A percentile compares a stretch with the other conserved stretches of the same genome.
Evolutionary conservation across 805 yeast genomes (phyloP).

Genomic region (Barnettozyma wickerhamii): DNA sequence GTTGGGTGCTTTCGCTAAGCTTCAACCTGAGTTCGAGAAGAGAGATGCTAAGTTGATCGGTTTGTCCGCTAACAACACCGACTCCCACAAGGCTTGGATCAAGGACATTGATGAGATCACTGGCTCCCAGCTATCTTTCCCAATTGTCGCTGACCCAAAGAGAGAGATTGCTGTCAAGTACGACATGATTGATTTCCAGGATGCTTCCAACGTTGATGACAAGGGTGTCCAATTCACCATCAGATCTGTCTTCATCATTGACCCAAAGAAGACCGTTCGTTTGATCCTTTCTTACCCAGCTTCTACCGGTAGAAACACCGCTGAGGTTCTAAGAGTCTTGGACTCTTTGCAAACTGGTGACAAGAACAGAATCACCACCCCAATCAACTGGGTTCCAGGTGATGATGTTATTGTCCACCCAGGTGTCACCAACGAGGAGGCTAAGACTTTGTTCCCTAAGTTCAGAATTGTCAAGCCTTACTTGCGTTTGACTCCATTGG

Average conservation of each 20-base stretch:
- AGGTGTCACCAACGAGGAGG: conserved; percentile 54
- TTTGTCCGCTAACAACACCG: conserved; percentile 58
- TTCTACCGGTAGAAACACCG: conserved; percentile 71
- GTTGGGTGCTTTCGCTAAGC: conserved; percentile 68
- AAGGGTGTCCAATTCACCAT: conserved; percentile 64
- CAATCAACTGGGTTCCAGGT: conserved; percentile 70
- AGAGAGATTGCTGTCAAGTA: conserved; percentile 56
- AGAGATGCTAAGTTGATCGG: conserved; percentile 67
- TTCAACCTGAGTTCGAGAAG: conserved; percentile 64
- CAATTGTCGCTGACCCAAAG: conserved; percentile 63
- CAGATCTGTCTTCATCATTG: conserved; percentile 69
- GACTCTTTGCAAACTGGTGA: conserved; percentile 69
- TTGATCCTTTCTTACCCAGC: conserved; percentile 67
- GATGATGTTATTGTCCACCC: conserved; percentile 74
- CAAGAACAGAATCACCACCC: conserved; percentile 58
- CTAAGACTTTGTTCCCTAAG: conserved; percentile 56
- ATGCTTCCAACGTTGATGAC: conserved; percentile 61
- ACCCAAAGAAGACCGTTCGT: conserved; percentile 60
- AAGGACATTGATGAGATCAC: conserved; percentile 67
- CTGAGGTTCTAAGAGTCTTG: conserved; percentile 65
- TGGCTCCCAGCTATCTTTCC: conserved; percentile 55
- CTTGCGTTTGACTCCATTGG: conserved; percentile 49
- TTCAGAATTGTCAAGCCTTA: conserved; percentile 59
- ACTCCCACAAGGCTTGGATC: conserved; percentile 64
- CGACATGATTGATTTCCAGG: conserved; percentile 71